phyloP scores from a whole-genome alignment of 208 protist genomes.

The Crithidia expoeki region DNA sequence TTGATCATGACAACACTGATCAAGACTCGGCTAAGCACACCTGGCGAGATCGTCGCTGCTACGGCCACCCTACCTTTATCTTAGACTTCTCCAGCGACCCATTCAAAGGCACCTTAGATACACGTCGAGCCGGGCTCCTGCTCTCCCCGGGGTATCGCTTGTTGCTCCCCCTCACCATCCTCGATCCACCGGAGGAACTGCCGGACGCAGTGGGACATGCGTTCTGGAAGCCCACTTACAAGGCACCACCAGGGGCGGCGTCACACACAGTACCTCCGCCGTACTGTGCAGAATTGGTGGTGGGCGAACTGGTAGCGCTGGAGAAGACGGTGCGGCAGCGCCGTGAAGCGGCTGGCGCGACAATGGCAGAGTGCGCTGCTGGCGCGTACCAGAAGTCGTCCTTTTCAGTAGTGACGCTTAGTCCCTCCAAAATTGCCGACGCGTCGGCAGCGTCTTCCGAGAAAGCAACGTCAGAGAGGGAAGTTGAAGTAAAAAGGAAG shows the following conservation, averaged over 20 bases:
- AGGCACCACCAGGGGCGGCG: neutral
- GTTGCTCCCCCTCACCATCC: slow-evolving; percentile 20
- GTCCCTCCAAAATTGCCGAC: neutral
- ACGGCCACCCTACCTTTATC: slow-evolving; percentile 33
- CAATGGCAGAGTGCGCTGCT: neutral
- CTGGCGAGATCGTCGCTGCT: slow-evolving; percentile 24
- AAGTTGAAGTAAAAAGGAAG: no score
- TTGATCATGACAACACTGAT: neutral
- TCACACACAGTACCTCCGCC: slow-evolving; percentile 13
- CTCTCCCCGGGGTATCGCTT: slow-evolving; percentile 49
- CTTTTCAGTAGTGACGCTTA: slow-evolving; percentile 4
- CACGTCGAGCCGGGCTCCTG: slow-evolving; percentile 46
- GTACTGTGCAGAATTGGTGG: slow-evolving; percentile 51
- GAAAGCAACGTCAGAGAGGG: no score
- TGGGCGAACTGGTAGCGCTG: slow-evolving; percentile 49
- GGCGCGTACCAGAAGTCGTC: neutral
- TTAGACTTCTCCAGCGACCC: slow-evolving; percentile 38
- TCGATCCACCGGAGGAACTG: slow-evolving; percentile 20
- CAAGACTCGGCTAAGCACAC: neutral
- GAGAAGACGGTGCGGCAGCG: slow-evolving; percentile 28
- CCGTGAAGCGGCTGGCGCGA: neutral
- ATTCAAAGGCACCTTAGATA: slow-evolving; percentile 10
- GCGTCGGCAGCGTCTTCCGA: neutral
- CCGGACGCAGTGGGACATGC: slow-evolving; percentile 9
- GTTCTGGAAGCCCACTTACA: slow-evolving; percentile 31